phyloP scores from a whole-genome alignment of 2,329 filamentous ascomycete species.

The Beauveria medogensis region DNA sequence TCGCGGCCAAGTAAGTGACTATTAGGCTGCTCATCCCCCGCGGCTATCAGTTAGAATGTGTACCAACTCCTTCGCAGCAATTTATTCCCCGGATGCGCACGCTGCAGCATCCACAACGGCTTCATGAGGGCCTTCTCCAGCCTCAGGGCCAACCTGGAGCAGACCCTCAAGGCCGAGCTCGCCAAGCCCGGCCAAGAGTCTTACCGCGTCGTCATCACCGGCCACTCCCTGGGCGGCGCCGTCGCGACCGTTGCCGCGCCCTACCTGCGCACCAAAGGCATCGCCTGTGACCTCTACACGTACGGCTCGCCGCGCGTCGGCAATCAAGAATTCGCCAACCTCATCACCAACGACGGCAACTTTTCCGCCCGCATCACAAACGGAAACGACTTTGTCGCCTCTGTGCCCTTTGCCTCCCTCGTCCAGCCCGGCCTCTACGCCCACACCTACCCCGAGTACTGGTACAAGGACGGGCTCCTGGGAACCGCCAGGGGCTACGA shows the following conservation, averaged over 20 bases:
- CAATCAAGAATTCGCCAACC: constrained; percentile 46
- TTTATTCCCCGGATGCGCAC: neutral
- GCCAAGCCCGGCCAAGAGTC: constrained; percentile 18
- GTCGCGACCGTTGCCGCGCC: constrained; percentile 53
- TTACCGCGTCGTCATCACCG: constrained; percentile 49
- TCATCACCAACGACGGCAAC: constrained; percentile 28
- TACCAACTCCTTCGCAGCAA: neutral
- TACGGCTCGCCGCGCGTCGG: constrained; percentile 61
- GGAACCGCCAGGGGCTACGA: neutral
- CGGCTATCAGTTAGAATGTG: neutral
- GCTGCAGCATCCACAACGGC: neutral
- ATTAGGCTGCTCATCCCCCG: neutral
- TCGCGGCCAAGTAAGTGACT: neutral
- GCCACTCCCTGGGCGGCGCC: constrained; percentile 62
- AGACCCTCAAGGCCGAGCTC: neutral
- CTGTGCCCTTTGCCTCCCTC: neutral
- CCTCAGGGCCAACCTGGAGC: neutral
- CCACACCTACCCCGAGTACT: neutral
- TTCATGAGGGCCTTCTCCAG: neutral
- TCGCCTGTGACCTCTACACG: constrained; percentile 48
- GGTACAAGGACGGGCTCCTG: neutral
- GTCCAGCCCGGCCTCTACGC: neutral
- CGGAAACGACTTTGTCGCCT: neutral
- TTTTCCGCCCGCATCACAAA: neutral
- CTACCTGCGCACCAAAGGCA: constrained; percentile 42